These are phyloP conservation scores for Casaregolazyma suthepensis DNA, from an alignment of 1,139 yeast genomes.

Conservation along the genomic window DNA sequence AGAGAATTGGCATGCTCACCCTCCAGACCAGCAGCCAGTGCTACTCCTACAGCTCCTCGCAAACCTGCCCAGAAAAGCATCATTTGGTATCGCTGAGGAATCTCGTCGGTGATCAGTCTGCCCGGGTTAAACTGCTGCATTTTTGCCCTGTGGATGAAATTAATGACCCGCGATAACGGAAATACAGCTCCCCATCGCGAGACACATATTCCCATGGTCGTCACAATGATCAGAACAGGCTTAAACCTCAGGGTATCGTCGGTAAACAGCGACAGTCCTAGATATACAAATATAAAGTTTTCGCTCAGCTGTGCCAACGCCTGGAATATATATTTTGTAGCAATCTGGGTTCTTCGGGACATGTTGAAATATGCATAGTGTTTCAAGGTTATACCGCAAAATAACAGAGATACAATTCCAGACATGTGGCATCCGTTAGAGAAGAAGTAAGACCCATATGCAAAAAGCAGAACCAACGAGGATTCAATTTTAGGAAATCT, in stretches of 20 bases:
- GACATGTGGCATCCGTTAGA: conserved; percentile 99
- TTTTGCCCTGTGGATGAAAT: conserved; percentile 66
- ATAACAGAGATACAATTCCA: conserved; percentile 89
- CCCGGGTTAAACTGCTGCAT: conserved; percentile 29
- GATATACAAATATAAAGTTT: conserved; percentile 90
- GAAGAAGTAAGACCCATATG: conserved; percentile 94
- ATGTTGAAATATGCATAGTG: conserved; percentile 96
- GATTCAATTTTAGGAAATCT: conserved; percentile 96
- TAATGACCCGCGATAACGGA: conserved; percentile 81
- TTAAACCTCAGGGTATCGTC: conserved; percentile 93
- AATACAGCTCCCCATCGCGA: conserved; percentile 98
- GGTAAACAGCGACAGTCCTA: conserved; percentile 90
- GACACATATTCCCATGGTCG: conserved; percentile 84
- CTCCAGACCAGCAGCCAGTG: conserved; percentile 93
- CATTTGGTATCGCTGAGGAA: conserved; percentile 93
- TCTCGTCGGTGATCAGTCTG: conserved; percentile 68
- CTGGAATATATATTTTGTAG: conserved; percentile 91
- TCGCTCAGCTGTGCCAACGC: conserved; percentile 90
- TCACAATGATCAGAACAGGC: conserved; percentile 84
- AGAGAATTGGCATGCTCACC: conserved; percentile 89
- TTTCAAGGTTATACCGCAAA: conserved; percentile 93
- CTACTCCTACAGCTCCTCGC: conserved; percentile 99
- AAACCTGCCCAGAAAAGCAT: conserved; percentile 99
- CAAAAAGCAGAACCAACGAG: conserved; percentile 81
- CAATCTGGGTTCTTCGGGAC: conserved; percentile 96